Evolutionary conservation across 495 filamentous ascomycete genomes (phyloP), one percentile per base, ranked within the genome.

Genomic region (Penicillium bialowiezense): DNA sequence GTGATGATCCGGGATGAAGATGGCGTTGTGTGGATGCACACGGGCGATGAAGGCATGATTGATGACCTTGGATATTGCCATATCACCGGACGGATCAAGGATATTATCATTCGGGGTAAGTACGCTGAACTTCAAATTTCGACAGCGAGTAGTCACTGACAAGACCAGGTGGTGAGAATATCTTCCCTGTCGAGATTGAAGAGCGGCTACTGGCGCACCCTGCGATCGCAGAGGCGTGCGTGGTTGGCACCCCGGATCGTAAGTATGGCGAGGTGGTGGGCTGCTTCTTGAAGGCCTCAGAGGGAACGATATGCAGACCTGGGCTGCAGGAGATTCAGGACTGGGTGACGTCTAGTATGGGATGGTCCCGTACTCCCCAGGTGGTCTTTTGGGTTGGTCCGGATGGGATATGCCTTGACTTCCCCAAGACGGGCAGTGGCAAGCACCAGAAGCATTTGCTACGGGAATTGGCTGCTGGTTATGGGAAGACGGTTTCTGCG

Each of bases 51-150:
- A 18, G 47, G 35, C 1, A 23, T 41, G 18, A 15, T 59, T 13
- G 44, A 59, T 36, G 33, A 28, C 0, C 35, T 55, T 1, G 56
- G 48, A 5, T 52, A 55, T n/a, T 52, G 42, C 34, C 35, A 19
- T 3, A 52, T 59, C 19, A 83, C 79, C 7, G 81, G 81, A 1
- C 49, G 81, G 31, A 79, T 83, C 56, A 85, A 83, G 68, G 81
- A 85, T 49, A 78, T 85, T 31, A 81, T 83, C 53, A 84, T 83
- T 48, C 56, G 81, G 29, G 80, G 73, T 76, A 41, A n/a, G n/a
- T n/a, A n/a, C n/a, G n/a, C n/a, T n/a, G n/a, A n/a, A n/a, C n/a
- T n/a, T n/a, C n/a, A n/a, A n/a, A n/a, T n/a, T n/a, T n/a, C n/a
- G n/a, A 13, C 29, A 13, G 5, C 7, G 3, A 32, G 29, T 19